phyloP scores from a whole-genome alignment of 495 filamentous ascomycete genomes.

The Achaetomiella virescens region DNA sequence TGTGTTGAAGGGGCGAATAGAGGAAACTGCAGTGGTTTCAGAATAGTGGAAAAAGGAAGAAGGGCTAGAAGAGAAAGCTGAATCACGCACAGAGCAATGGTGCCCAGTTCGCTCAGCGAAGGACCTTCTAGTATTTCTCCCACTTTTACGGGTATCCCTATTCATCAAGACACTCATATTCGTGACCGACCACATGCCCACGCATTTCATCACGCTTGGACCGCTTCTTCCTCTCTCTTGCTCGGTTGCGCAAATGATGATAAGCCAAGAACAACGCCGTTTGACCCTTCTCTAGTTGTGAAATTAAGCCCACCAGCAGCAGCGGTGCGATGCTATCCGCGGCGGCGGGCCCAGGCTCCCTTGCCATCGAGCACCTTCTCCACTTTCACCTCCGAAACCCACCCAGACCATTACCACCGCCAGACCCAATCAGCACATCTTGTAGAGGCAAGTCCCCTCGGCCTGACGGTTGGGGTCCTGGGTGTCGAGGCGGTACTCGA shows the following conservation, averaged over 20 bases:
- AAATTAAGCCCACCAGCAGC: background rate
- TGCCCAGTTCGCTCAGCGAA: background rate
- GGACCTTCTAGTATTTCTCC: background rate
- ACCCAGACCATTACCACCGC: too few species aligned
- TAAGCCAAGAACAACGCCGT: constrained; percentile 9
- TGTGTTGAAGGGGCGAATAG: background rate
- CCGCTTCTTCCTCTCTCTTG: background rate
- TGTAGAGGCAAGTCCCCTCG: constrained; percentile 71
- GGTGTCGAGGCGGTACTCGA: constrained; percentile 75
- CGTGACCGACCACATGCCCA: background rate
- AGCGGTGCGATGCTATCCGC: background rate
- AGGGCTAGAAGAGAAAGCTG: background rate
- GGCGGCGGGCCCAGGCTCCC: too few species aligned
- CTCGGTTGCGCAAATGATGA: background rate
- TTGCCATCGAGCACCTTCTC: too few species aligned
- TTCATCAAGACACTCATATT: background rate
- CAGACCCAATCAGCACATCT: constrained; percentile 60
- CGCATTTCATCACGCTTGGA: background rate
- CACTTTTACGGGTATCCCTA: constrained; percentile 10
- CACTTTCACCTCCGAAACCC: background rate
- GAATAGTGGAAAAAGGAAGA: background rate
- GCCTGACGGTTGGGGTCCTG: constrained; percentile 61
- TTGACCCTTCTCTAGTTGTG: constrained; percentile 9
- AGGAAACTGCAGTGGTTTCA: background rate
- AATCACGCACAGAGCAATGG: background rate